phyloP scores from a whole-genome alignment of 257 asterid genomes.

The Solanum infundibuliforme region DNA sequence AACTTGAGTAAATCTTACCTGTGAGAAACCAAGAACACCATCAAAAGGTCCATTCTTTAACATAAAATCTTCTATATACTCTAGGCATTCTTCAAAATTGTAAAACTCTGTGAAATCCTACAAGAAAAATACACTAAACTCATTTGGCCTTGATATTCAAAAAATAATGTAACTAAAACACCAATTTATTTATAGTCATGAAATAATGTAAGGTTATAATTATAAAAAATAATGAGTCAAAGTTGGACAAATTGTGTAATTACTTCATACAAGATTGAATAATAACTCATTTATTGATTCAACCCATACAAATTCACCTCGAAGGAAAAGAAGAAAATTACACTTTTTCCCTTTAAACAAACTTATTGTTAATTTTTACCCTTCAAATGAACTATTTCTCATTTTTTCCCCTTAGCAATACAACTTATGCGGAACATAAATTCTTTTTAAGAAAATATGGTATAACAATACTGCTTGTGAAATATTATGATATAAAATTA shows the following conservation, averaged over 20 bases:
- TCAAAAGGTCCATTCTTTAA: slow-evolving; percentile 29
- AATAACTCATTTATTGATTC: background rate
- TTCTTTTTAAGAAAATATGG: too few species aligned
- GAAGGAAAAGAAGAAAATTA: too few species aligned
- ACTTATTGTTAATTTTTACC: too few species aligned
- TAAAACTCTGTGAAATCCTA: slow-evolving; percentile 17
- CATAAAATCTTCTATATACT: slow-evolving; percentile 23
- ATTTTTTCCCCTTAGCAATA: background rate
- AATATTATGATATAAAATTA: too few species aligned
- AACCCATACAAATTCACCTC: background rate
- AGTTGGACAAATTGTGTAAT: background rate
- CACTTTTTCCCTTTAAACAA: background rate
- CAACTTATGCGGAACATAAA: too few species aligned
- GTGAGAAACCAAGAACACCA: slow-evolving; percentile 32
- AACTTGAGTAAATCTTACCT: slow-evolving; percentile 2
- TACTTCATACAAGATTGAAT: background rate
- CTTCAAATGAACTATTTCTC: background rate
- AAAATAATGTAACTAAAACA: background rate
- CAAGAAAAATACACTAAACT: background rate
- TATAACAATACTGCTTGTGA: too few species aligned
- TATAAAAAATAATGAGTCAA: background rate
- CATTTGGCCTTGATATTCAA: background rate
- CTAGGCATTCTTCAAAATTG: slow-evolving; percentile 27
- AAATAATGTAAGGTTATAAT: background rate
- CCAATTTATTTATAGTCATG: background rate